These are phyloP conservation scores for Zancudomyces culisetae DNA, from an alignment of 371 early-diverging fungal species.

Conservation along the genomic window DNA sequence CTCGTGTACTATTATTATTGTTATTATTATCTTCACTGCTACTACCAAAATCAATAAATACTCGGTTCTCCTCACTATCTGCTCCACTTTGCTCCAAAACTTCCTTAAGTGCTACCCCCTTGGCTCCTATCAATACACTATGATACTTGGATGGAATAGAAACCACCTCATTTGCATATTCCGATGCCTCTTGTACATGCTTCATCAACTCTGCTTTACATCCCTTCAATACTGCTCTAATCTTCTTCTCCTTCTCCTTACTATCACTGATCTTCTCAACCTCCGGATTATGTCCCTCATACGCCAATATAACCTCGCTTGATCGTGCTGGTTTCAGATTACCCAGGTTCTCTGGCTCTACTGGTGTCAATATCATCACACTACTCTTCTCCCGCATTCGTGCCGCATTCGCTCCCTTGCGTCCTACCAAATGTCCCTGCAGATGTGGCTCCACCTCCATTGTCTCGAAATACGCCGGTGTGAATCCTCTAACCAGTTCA, in stretches of 20 bases:
- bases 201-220: constrained; percentile 45
- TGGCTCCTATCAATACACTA: constrained; percentile 49
- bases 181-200: constrained; percentile 36
- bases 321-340: constrained; percentile 4
- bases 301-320: constrained; percentile 44
- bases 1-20: constrained; percentile 9
- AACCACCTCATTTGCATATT: constrained; percentile 39
- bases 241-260: constrained; percentile 28
- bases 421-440: constrained; percentile 57
- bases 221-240: constrained; percentile 39
- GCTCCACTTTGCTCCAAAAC: constrained; percentile 6
- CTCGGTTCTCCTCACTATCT: constrained; percentile 33
- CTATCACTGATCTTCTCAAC: constrained; percentile 23
- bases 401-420: constrained; percentile 53
- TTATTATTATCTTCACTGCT: constrained; percentile 9
- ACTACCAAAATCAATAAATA: constrained; percentile 46
- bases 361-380: background rate
- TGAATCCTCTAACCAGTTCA: constrained; percentile 23
- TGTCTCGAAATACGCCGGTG: constrained; percentile 39
- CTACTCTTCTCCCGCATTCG: background rate
- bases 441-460: constrained; percentile 60
- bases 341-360: constrained; percentile 3
- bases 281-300: constrained; percentile 32
- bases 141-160: constrained; percentile 55
- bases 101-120: constrained; percentile 37